Conservation (phyloP, 257 asterid species). For the Fraxinus americana region DNA sequence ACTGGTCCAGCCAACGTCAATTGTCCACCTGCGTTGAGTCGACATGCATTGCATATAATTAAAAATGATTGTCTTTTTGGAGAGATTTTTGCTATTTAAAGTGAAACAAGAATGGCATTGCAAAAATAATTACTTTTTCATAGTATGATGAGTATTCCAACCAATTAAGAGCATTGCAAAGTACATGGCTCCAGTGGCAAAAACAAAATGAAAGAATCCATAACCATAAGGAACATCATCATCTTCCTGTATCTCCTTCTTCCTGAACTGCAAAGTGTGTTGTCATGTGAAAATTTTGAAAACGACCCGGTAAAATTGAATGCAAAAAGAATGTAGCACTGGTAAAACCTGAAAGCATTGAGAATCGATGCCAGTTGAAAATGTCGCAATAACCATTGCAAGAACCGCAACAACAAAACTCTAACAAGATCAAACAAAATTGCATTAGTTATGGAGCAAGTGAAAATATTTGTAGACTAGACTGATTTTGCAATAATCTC, state of each 20-base stretch:
- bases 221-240: slow-evolving; percentile 58
- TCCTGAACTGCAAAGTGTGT: slow-evolving; percentile 40
- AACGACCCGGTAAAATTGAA: background rate
- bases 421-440: slow-evolving; percentile 33
- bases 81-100: too few species aligned
- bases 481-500: too few species aligned
- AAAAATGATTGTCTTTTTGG: background rate
- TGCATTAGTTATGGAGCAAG: background rate
- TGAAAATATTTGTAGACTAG: background rate
- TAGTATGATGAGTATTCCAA: slow-evolving; percentile 55
- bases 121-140: slow-evolving; percentile 41
- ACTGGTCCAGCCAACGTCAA: slow-evolving; percentile 60
- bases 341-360: slow-evolving; percentile 51
- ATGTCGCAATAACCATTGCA: slow-evolving; percentile 54
- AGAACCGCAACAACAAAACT: slow-evolving; percentile 54
- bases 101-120: background rate
- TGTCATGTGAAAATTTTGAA: slow-evolving; percentile 7
- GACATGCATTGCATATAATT: background rate
- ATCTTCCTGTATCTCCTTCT: slow-evolving; percentile 41
- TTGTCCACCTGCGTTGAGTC: slow-evolving; percentile 44
- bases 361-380: slow-evolving; percentile 57
- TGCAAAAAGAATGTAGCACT: background rate
- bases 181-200: slow-evolving; percentile 62
- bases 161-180: slow-evolving; percentile 58
- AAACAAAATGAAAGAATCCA: slow-evolving; percentile 56